Evolutionary conservation across 495 filamentous ascomycete species (phyloP).

Genomic region (Penicillium atrosanguineum): DNA sequence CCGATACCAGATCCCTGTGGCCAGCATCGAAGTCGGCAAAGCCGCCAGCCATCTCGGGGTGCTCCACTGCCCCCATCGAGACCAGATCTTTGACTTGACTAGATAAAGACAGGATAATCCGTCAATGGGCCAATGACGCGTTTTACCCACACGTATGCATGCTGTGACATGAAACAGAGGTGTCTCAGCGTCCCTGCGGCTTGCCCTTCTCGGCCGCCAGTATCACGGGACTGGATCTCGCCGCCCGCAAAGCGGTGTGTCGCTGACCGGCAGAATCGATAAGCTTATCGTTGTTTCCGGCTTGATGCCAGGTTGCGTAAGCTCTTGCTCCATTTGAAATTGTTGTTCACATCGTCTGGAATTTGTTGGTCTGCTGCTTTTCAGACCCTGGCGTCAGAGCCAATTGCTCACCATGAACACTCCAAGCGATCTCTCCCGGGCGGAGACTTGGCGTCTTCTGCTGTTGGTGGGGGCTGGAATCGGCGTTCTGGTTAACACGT

Average conservation of each 20-base stretch:
- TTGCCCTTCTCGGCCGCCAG: constrained; percentile 20
- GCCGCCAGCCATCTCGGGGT: constrained; percentile 40
- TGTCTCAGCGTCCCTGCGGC: constrained; percentile 22
- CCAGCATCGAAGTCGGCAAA: constrained; percentile 68
- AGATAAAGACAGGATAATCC: constrained; percentile 6
- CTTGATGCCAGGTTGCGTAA: constrained; percentile 38
- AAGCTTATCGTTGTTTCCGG: constrained; percentile 21
- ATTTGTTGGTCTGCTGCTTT: background rate
- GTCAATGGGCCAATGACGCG: constrained; percentile 24
- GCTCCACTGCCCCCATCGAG: constrained; percentile 27
- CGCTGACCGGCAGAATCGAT: constrained; percentile 4
- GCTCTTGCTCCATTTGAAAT: constrained; percentile 5
- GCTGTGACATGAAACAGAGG: constrained; percentile 27
- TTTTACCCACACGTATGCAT: constrained; percentile 22
- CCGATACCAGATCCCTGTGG: constrained; percentile 53
- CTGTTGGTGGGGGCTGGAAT: constrained; percentile 66
- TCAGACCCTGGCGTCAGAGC: background rate
- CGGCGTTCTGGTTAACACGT: constrained; percentile 75
- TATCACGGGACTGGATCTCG: constrained; percentile 20
- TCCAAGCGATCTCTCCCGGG: constrained; percentile 52
- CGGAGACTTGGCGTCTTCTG: constrained; percentile 70
- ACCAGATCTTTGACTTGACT: constrained; percentile 6
- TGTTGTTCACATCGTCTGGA: constrained; percentile 7
- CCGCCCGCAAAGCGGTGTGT: constrained; percentile 28
- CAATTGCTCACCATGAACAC: constrained; percentile 36